Evolutionary conservation across 2,329 filamentous ascomycete species (phyloP), one percentile per base, ranked within the genome.

Genomic region (Alternaria atra): DNA sequence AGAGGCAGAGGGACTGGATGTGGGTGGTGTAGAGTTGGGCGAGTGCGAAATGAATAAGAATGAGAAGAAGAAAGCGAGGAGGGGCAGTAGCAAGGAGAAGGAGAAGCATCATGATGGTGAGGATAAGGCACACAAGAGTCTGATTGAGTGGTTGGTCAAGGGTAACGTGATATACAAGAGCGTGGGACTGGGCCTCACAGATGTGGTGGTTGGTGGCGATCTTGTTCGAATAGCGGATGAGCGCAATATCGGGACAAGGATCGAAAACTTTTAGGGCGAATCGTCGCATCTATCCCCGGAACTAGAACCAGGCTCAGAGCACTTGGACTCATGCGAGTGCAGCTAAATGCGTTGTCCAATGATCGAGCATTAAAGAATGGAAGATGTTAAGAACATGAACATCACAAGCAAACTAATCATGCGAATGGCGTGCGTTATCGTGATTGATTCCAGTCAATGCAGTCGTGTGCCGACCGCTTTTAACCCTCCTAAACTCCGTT

Each of bases 21-120:
- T 93, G 88, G 53, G 97, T 85, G 64, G 90, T 85, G 72, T 90
- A 87, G 73, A 97, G 89, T 27, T 92, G 90, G 61, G 81, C 64
- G 13, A 85, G 82, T n/a, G 85, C 88, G 63, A 94, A 83, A 69
- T 93, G 84, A 32, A 97, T 84, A 6, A 93, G 89, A 29, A 97
- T 85, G 12, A 93, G 89, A 65, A 69, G 23, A 67, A 67, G 12
- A 69, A 67, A 29, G 71, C 70, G 20, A 60, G 53, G 5, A 65
- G 66, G 7, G 97, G 85, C 6, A 93, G 89, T 61, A 67, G 29
- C 59, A 67, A 66, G 9, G 68, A 67, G 17, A 73, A 73, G 37
- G 65, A 57, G 4, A 67, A 69, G 20, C 55, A 70, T 25, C 57
- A 64, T 27, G 64, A 72, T 6, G 61, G 60, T 1, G 69, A 73